Conservation (phyloP, 306 rosid species). For the Aeschynomene evenia region DNA sequence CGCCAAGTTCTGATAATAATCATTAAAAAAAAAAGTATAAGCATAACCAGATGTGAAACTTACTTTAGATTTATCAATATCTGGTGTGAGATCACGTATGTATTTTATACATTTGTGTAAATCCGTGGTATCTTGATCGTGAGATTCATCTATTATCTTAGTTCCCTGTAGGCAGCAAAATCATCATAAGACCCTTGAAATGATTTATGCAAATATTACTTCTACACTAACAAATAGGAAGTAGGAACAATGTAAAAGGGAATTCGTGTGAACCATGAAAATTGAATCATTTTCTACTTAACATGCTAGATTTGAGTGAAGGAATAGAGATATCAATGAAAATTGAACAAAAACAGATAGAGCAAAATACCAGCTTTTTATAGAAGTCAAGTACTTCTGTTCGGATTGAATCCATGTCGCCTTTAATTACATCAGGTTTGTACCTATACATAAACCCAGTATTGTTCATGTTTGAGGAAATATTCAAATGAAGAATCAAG, state of each 20-base stretch:
- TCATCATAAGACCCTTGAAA: conserved; percentile 34
- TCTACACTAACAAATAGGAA: conserved; percentile 6
- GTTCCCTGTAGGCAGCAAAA: conserved; percentile 69
- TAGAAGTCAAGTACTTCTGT: conserved; percentile 76
- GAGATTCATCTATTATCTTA: conserved; percentile 65
- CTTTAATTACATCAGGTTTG: conserved; percentile 88
- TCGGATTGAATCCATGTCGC: conserved; percentile 92
- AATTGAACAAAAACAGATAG: neutral
- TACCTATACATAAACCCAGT: conserved; percentile 48
- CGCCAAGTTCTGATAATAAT: neutral
- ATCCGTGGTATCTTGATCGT: conserved; percentile 96
- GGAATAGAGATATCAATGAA: neutral
- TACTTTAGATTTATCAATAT: conserved; percentile 56
- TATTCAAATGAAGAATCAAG: neutral
- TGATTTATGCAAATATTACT: conserved; percentile 10
- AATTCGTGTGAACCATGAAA: conserved; percentile 18
- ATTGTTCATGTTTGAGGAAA: conserved; percentile 25
- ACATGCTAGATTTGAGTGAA: neutral
- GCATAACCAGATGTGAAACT: conserved; percentile 34
- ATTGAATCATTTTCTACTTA: conserved; percentile 12
- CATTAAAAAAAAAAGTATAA: neutral
- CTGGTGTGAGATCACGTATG: conserved; percentile 47
- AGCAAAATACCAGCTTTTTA: conserved; percentile 47
- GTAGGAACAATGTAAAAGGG: neutral
- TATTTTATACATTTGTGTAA: conserved; percentile 80